phyloP scores from a whole-genome alignment of 2,329 filamentous ascomycete genomes.

The Claviceps fusiformis region DNA sequence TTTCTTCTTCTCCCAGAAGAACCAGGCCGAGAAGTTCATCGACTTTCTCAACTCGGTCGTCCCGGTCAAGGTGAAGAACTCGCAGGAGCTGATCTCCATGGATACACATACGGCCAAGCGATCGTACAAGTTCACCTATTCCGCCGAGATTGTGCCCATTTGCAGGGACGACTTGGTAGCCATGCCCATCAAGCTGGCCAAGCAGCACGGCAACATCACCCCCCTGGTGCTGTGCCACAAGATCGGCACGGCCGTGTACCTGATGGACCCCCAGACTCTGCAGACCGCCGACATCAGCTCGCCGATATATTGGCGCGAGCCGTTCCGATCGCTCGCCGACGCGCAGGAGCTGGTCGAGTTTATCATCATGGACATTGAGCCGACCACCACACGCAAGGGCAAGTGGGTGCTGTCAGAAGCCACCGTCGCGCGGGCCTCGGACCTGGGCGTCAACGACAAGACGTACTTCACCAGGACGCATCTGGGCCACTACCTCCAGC shows the following conservation, averaged over 20 bases:
- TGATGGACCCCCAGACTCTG: slow-evolving; percentile 81
- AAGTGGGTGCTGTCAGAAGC: slow-evolving; percentile 77
- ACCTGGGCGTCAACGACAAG: slow-evolving; percentile 73
- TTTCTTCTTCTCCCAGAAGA: slow-evolving; percentile 83
- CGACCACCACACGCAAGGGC: slow-evolving; percentile 59
- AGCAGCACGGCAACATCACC: slow-evolving; percentile 74
- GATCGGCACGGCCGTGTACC: slow-evolving; percentile 77
- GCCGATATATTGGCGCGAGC: slow-evolving; percentile 78
- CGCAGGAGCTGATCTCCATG: slow-evolving; percentile 77
- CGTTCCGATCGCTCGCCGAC: slow-evolving; percentile 74
- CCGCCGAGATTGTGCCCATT: slow-evolving; percentile 78
- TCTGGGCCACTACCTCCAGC: slow-evolving; percentile 69
- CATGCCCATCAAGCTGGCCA: slow-evolving; percentile 77
- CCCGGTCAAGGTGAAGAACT: slow-evolving; percentile 64
- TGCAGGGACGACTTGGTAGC: slow-evolving; percentile 98
- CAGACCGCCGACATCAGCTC: slow-evolving; percentile 78
- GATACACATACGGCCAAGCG: slow-evolving; percentile 83
- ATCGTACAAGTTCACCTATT: slow-evolving; percentile 91
- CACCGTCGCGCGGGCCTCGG: slow-evolving; percentile 73
- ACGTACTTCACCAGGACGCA: slow-evolving; percentile 88
- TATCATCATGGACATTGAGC: slow-evolving; percentile 87
- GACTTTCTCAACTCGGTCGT: slow-evolving; percentile 78
- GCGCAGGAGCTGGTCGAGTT: slow-evolving; percentile 81
- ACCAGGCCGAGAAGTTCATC: slow-evolving; percentile 83
- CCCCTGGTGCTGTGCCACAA: slow-evolving; percentile 77